Evolutionary conservation across 257 asterid species (phyloP).

Genomic region (Marsdenia floribunda): DNA sequence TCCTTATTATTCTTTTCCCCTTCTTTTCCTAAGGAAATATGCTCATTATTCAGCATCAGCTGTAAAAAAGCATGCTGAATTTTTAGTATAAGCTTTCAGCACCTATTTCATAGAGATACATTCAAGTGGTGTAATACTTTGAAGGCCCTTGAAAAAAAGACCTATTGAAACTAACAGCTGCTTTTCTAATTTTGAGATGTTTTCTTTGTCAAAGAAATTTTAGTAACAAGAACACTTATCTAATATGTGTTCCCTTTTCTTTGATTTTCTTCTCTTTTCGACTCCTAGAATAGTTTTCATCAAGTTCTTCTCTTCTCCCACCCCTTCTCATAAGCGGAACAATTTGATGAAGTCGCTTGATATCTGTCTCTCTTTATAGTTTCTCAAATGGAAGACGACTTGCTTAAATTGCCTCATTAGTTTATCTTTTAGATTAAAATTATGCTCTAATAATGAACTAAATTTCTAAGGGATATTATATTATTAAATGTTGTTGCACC

Average conservation of each 20-base stretch:
- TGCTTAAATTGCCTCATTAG: not conserved
- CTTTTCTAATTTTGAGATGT: not conserved
- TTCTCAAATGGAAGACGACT: not conserved
- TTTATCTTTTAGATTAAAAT: not conserved
- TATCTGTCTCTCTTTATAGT: not conserved
- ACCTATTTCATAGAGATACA: not conserved
- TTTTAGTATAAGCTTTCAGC: not conserved
- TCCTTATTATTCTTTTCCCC: slow-evolving; percentile 2
- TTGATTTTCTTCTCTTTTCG: not conserved
- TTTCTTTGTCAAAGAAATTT: not conserved
- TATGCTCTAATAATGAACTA: not conserved
- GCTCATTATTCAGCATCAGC: not conserved
- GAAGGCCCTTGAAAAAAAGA: not conserved
- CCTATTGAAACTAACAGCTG: not conserved
- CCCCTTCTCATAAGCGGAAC: not conserved
- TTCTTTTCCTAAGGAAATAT: not conserved
- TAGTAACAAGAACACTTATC: not conserved
- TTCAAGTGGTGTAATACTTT: not conserved
- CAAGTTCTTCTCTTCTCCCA: not conserved
- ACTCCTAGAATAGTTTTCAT: not conserved
- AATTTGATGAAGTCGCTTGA: not conserved
- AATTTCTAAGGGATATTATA: not conserved
- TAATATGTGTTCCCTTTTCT: not conserved
- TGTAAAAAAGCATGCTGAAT: not conserved
- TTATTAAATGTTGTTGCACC: not conserved